A percentile compares a stretch with the other conserved stretches of the same genome.
Evolutionary conservation across 2,329 filamentous ascomycete genomes (phyloP).

Genomic region (Hymenoscyphus infarciens): DNA sequence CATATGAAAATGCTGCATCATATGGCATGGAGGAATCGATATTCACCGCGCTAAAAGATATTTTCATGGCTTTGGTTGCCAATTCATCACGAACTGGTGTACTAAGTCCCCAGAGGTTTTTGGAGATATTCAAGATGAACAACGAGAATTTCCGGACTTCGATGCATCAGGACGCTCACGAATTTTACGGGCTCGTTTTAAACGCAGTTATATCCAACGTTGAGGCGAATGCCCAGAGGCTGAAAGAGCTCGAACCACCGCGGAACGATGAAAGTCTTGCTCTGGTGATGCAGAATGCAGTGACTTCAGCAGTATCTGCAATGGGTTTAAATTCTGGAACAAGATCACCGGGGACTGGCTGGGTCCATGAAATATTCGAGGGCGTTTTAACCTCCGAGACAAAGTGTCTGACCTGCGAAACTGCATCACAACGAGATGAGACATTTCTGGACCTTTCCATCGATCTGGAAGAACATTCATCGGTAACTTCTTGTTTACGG

Average conservation of each 20-base stretch:
- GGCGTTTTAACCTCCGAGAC: conserved; percentile 94
- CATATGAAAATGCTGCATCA: conserved; percentile 70
- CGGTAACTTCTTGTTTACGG: conserved; percentile 88
- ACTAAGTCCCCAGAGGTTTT: conserved; percentile 84
- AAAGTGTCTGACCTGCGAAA: conserved; percentile 93
- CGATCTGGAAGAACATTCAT: conserved; percentile 91
- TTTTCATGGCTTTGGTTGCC: conserved; percentile 85
- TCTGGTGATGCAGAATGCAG: conserved; percentile 48
- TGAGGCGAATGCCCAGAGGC: conserved; percentile 74
- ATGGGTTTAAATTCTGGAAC: conserved; percentile 38
- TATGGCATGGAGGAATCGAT: conserved; percentile 95
- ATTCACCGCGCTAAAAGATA: conserved; percentile 92
- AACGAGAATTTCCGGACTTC: conserved; percentile 97
- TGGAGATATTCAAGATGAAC: conserved; percentile 89
- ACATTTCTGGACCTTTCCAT: conserved; percentile 95
- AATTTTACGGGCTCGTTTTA: conserved; percentile 91
- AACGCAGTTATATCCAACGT: conserved; percentile 95
- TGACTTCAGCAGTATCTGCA: conserved; percentile 39
- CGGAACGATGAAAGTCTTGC: conserved; percentile 44
- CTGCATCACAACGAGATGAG: conserved; percentile 90
- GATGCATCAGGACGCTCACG: conserved; percentile 98
- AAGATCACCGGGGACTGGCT: conserved; percentile 65
- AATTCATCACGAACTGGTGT: conserved; percentile 82
- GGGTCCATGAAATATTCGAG: conserved; percentile 97
- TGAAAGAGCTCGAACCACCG: conserved; percentile 48